Conservation (phyloP, 1,284 basidiomycete species). For the Violaceomyces palustris region DNA sequence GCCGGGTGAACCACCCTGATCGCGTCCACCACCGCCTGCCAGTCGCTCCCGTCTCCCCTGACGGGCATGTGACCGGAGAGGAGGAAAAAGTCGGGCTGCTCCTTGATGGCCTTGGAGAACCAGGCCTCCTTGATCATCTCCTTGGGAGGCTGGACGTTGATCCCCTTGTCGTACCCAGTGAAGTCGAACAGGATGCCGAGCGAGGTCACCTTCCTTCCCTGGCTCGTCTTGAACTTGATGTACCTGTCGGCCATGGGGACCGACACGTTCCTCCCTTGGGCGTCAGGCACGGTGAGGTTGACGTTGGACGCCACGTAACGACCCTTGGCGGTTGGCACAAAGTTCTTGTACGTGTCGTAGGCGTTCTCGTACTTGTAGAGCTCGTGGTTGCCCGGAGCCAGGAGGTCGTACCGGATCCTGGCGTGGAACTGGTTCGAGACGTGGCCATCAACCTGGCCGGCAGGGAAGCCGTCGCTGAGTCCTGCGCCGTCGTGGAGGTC, state of each 20-base stretch:
- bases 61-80: conserved; percentile 49
- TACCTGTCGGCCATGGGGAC: conserved; percentile 33
- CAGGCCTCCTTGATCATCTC: conserved; percentile 43
- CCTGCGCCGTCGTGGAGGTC: conserved; percentile 48
- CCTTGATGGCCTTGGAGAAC: conserved; percentile 37
- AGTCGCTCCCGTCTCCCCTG: conserved; percentile 26
- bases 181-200: conserved; percentile 45
- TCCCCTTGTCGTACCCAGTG: conserved; percentile 34
- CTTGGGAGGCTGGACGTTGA: conserved; percentile 34
- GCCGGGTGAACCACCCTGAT: conserved; percentile 37
- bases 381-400: conserved; percentile 84
- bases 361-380: conserved; percentile 72
- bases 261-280: conserved; percentile 10
- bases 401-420: conserved; percentile 71
- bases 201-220: conserved; percentile 13
- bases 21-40: conserved; percentile 32
- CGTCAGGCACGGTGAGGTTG: conserved; percentile 29
- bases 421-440: conserved; percentile 56
- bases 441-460: conserved; percentile 32
- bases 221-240: conserved; percentile 32
- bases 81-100: conserved; percentile 41
- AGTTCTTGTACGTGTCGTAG: conserved; percentile 72
- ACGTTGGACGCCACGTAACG: conserved; percentile 39
- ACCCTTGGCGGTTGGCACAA: conserved; percentile 58
- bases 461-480: conserved; percentile 41